Percentiles rank a stretch among this genome's conserved stretches.
Conservation (phyloP, 306 rosid genomes). For the Pachyrhizus erosus region DNA sequence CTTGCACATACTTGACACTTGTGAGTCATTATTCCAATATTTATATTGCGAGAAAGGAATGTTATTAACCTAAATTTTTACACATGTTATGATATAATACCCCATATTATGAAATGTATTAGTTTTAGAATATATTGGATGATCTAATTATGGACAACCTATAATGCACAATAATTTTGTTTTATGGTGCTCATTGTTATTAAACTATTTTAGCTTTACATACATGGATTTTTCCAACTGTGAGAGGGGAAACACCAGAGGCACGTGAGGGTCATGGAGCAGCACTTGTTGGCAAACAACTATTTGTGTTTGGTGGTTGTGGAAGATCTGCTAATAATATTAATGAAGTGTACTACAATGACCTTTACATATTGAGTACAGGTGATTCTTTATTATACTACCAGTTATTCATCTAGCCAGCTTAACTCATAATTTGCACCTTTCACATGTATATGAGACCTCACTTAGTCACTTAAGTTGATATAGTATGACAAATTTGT, state of each 20-base stretch:
- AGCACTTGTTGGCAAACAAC: slow-evolving; percentile 76
- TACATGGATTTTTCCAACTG: slow-evolving; percentile 71
- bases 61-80: neutral
- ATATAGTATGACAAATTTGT: neutral
- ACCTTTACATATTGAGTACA: slow-evolving; percentile 80
- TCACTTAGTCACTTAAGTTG: neutral
- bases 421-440: slow-evolving; percentile 23
- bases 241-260: slow-evolving; percentile 80
- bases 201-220: slow-evolving; percentile 58
- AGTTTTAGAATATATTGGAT: neutral
- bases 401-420: slow-evolving; percentile 9
- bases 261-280: slow-evolving; percentile 90
- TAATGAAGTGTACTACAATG: slow-evolving; percentile 72
- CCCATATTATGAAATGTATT: neutral
- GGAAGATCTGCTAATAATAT: slow-evolving; percentile 64
- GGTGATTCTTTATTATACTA: slow-evolving; percentile 53
- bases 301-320: slow-evolving; percentile 88
- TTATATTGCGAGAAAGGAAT: neutral
- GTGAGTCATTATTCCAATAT: slow-evolving; percentile 53
- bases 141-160: slow-evolving; percentile 22
- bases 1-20: slow-evolving; percentile 72
- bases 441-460: neutral
- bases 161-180: neutral
- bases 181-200: slow-evolving; percentile 23
- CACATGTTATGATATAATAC: neutral